A percentile compares a stretch with the other conserved stretches of the same genome.
Conservation (phyloP, 2,329 filamentous ascomycete species). For the Sporothrix inflata region DNA sequence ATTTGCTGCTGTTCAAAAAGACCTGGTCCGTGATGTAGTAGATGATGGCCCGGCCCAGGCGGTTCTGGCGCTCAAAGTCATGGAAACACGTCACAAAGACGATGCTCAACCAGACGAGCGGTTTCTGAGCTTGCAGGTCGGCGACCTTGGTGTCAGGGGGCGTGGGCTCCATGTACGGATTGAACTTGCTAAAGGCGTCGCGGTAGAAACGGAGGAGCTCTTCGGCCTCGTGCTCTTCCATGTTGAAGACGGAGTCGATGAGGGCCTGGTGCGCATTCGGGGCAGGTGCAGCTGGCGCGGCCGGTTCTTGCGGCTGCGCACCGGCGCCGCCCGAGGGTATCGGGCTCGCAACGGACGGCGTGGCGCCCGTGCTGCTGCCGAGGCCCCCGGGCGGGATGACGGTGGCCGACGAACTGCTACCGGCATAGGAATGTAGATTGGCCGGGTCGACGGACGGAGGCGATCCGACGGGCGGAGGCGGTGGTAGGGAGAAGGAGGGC, state of each 20-base stretch:
- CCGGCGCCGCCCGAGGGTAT: not conserved
- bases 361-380: constrained; percentile 3
- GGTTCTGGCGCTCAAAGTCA: constrained; percentile 34
- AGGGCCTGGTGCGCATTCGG: constrained; percentile 14
- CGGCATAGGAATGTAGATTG: not conserved
- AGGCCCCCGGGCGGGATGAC: not conserved
- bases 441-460: not conserved
- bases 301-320: not conserved
- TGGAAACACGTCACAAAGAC: constrained; percentile 35
- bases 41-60: constrained; percentile 31
- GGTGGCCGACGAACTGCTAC: not conserved
- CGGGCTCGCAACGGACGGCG: not conserved
- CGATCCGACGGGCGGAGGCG: not conserved
- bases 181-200: constrained; percentile 29
- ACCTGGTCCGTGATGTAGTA: constrained; percentile 33
- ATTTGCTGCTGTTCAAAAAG: constrained; percentile 30
- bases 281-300: not conserved
- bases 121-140: constrained; percentile 31
- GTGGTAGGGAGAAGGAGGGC: constrained; percentile 12
- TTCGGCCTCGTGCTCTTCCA: constrained; percentile 32
- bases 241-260: constrained; percentile 29
- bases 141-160: constrained; percentile 22
- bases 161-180: constrained; percentile 32
- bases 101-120: constrained; percentile 36
- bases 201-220: constrained; percentile 34